Conservation (phyloP, 176 grass and related monocot species). For the Oryza nivara region DNA sequence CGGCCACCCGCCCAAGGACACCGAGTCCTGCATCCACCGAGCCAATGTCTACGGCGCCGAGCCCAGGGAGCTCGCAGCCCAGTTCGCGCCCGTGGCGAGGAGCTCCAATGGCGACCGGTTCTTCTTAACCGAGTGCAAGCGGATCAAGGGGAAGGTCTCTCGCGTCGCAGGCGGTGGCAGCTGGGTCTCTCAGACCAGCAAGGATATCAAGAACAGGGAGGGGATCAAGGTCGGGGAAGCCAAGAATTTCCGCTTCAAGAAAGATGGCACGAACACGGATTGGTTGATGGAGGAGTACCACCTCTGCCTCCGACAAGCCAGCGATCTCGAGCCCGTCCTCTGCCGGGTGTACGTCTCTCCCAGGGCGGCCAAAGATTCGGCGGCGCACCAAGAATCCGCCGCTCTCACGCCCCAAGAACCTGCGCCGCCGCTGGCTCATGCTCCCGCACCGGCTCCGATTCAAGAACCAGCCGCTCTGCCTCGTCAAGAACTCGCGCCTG, state of each 20-base stretch:
- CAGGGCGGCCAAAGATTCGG: not conserved
- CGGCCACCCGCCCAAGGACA: not conserved
- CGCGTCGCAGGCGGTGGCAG: not conserved
- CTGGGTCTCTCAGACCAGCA: not conserved
- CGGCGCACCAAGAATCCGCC: not conserved
- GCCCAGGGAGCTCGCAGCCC: not conserved
- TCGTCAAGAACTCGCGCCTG: too few relatives aligned
- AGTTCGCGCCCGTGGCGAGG: not conserved
- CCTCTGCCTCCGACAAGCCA: not conserved
- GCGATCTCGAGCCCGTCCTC: not conserved
- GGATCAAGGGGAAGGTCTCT: not conserved
- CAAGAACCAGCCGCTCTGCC: too few relatives aligned
- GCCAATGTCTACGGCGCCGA: not conserved
- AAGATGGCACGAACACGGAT: not conserved
- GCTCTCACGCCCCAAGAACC: not conserved
- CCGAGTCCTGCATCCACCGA: not conserved
- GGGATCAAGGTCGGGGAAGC: not conserved
- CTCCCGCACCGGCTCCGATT: not conserved
- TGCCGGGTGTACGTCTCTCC: not conserved
- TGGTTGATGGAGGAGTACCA: not conserved
- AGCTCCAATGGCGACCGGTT: not conserved
- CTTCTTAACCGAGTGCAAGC: not conserved
- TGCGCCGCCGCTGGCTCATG: not conserved
- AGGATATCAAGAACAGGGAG: not conserved
- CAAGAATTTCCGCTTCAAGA: not conserved